Percentiles rank a stretch among this genome's conserved stretches.
phyloP scores from a whole-genome alignment of 2,329 filamentous ascomycete species.

The Clonostachys solani region DNA sequence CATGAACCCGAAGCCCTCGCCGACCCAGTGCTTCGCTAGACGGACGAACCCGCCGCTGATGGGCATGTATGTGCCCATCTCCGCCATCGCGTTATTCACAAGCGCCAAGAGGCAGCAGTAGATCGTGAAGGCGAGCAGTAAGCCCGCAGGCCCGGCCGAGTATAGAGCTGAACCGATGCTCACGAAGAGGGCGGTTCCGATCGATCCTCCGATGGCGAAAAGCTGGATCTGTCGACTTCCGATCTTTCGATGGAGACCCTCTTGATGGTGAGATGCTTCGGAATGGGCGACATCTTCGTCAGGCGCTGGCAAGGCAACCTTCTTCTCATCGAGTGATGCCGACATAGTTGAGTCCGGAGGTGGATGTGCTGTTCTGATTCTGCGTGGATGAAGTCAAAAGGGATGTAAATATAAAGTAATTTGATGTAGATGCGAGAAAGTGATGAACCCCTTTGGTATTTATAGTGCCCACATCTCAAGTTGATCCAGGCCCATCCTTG shows the following conservation, averaged over 20 bases:
- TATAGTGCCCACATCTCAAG: no score
- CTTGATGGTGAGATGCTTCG: no score
- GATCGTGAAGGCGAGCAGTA: slow-evolving; percentile 21
- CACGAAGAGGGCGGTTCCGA: slow-evolving; percentile 32
- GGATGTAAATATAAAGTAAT: no score
- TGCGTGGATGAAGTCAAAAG: no score
- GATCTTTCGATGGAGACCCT: slow-evolving; percentile 1
- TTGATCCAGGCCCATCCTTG: no score
- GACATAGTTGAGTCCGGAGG: no score
- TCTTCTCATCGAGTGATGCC: no score
- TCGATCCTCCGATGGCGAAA: slow-evolving; percentile 48
- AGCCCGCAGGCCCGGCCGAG: slow-evolving; percentile 23
- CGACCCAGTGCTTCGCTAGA: slow-evolving; percentile 39
- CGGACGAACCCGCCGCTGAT: slow-evolving; percentile 39
- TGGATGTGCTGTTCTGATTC: no score
- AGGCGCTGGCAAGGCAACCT: no score
- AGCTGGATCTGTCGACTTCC: slow-evolving; percentile 35
- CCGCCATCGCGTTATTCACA: slow-evolving; percentile 26
- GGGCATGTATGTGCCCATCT: slow-evolving; percentile 44
- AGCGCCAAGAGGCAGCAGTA: slow-evolving; percentile 13
- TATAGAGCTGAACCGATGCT: slow-evolving; percentile 23
- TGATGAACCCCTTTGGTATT: no score
- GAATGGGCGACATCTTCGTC: no score
- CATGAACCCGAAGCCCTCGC: slow-evolving; percentile 39
- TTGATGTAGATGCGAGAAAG: no score